Evolutionary conservation across 805 yeast species (phyloP).

Genomic region (Saccharomyces mikatae): DNA sequence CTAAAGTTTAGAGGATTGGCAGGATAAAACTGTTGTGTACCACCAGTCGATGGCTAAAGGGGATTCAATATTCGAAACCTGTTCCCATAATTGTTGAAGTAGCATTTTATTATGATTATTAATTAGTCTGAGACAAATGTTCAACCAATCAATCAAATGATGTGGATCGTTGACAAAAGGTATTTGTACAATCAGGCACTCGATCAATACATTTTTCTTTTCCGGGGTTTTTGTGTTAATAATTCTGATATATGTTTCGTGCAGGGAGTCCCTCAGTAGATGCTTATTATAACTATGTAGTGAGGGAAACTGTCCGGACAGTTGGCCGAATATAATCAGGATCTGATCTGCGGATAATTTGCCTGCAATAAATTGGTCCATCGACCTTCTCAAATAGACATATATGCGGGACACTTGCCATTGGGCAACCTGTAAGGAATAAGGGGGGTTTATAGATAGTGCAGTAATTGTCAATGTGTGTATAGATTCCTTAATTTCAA

Average conservation of each 20-base stretch:
- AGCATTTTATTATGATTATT: slow-evolving; percentile 1
- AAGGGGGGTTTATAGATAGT: neutral
- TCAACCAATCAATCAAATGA: slow-evolving; percentile 20
- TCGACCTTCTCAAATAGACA: slow-evolving; percentile 11
- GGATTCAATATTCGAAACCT: slow-evolving; percentile 11
- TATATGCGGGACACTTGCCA: slow-evolving; percentile 16
- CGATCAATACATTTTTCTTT: slow-evolving; percentile 10
- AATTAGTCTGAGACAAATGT: slow-evolving; percentile 17
- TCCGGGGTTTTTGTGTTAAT: slow-evolving; percentile 7
- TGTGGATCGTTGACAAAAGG: slow-evolving; percentile 8
- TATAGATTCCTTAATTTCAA: neutral
- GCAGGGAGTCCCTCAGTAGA: slow-evolving; percentile 15
- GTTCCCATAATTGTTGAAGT: slow-evolving; percentile 17
- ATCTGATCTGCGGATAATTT: slow-evolving; percentile 17
- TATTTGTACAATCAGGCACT: slow-evolving; percentile 20
- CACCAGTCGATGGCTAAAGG: slow-evolving; percentile 25
- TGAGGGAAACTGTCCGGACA: slow-evolving; percentile 10
- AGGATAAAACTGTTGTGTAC: slow-evolving; percentile 13
- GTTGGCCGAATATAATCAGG: slow-evolving; percentile 9
- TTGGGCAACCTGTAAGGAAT: neutral
- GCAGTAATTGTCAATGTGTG: neutral
- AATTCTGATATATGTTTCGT: slow-evolving; percentile 14
- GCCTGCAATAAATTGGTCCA: slow-evolving; percentile 9
- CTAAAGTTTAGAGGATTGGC: neutral
- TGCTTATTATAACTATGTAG: slow-evolving; percentile 9